Evolutionary conservation across 192 early-diverging fungal species (phyloP), one percentile per base, ranked within the genome.

Genomic region (Dissophora globulifera): DNA sequence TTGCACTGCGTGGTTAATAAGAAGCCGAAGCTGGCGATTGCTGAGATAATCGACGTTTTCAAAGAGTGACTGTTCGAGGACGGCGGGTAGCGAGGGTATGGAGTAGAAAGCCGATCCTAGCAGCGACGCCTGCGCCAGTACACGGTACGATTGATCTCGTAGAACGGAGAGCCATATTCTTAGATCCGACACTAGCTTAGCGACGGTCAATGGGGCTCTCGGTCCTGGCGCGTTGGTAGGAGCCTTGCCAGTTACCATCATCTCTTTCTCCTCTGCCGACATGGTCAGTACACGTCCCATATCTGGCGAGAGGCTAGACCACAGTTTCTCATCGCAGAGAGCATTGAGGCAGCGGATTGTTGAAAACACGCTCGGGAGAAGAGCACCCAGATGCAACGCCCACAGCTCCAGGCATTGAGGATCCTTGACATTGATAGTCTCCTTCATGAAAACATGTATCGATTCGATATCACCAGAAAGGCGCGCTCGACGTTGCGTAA

Each of bases 51-150:
- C 66, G 15, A 65, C 62, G 35, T 81, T 53, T 25, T 60, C 64
- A 63, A 81, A 81, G 17, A 81, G 63, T 3, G 79, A 69, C 26
- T 69, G 70, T 13, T 63, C 61, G 0, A 81, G 17, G 11, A 53
- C 49, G 27, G 15, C 29, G 32, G 63, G 71, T 7, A 69, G 46
- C 5, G 62, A 66, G 23, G 65, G 61, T 13, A 59, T 76, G 5
- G 67, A 65, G 19, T 81, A 81, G 43, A 81, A 81, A 13, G 58
- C 26, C 12, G 60, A 46, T 26, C 71, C 79, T 11, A 81, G 46
- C 15, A 58, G 16, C 6, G 70, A 45, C 16, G 69, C 19, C n/a
- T 64, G 66, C 7, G 70, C 60, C 19, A 81, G 40, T 7, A 81
- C 23, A 19, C 58, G 48, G 54, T 76, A 81, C 4, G 63, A 43